Conservation (phyloP, 1,284 basidiomycete species). For the Pseudozyma tsukubaensis region DNA sequence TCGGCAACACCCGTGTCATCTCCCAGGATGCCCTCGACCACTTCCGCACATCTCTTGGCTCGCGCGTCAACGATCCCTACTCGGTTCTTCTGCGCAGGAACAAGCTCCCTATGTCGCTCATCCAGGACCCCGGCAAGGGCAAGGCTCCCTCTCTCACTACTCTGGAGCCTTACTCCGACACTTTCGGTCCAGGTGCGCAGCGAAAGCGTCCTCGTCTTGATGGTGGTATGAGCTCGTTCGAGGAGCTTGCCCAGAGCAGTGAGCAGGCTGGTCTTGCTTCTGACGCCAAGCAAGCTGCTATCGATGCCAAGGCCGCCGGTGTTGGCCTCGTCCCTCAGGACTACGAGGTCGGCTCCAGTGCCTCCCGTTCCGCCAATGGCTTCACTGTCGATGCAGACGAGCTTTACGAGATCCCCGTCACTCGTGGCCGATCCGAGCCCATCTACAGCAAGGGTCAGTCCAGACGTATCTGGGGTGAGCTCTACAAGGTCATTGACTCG, state of each 20-base stretch:
- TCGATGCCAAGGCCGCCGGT: constrained; percentile 58
- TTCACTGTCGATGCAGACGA: constrained; percentile 56
- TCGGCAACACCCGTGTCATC: constrained; percentile 93
- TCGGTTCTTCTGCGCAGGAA: constrained; percentile 64
- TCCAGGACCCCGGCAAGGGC: constrained; percentile 63
- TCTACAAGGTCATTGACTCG: constrained; percentile 99
- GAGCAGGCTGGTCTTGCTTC: constrained; percentile 50
- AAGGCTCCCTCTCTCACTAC: constrained; percentile 62
- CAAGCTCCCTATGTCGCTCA: constrained; percentile 68
- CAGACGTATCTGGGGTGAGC: constrained; percentile 89
- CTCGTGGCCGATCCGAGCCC: constrained; percentile 65
- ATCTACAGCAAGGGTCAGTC: constrained; percentile 68
- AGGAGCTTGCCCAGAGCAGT: constrained; percentile 61
- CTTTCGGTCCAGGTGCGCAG: constrained; percentile 66
- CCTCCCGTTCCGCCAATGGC: constrained; percentile 57
- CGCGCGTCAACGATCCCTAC: constrained; percentile 66
- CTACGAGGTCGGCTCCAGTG: constrained; percentile 63
- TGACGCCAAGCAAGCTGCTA: constrained; percentile 54
- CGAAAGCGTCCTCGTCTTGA: constrained; percentile 67
- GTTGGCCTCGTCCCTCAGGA: constrained; percentile 64
- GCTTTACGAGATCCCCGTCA: constrained; percentile 64
- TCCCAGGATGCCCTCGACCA: constrained; percentile 72
- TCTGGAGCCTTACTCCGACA: constrained; percentile 64
- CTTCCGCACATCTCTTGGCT: constrained; percentile 64
- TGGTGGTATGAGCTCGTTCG: constrained; percentile 60